phyloP scores from a whole-genome alignment of 2,329 filamentous ascomycete species.

The Rosellinia necatrix region DNA sequence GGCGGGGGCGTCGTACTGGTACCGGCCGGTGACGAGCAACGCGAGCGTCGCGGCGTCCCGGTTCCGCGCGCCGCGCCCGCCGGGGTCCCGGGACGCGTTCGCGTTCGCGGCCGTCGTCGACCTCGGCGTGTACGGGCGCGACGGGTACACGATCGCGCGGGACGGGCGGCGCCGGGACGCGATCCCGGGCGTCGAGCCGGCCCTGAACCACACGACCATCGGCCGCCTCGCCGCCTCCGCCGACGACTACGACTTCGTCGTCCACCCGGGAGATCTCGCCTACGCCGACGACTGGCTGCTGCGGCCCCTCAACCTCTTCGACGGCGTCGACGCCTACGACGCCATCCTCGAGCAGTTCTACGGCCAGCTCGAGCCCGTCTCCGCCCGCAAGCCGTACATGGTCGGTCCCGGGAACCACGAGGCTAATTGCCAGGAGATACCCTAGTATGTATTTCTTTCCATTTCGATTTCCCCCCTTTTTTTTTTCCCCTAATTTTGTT shows the following conservation, averaged over 20 bases:
- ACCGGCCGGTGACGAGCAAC: conserved; percentile 62
- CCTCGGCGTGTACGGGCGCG: conserved; percentile 57
- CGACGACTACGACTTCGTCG: conserved; percentile 59
- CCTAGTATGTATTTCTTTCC: conserved; percentile 32
- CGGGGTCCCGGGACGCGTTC: conserved; percentile 61
- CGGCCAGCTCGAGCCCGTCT: conserved; percentile 57
- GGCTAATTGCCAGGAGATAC: conserved; percentile 54
- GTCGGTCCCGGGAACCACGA: conserved; percentile 64
- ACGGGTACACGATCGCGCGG: conserved; percentile 58
- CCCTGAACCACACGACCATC: conserved; percentile 64
- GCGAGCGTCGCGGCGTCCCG: conserved; percentile 56
- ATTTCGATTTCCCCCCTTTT: no score
- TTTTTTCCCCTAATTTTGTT: neutral
- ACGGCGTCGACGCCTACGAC: conserved; percentile 57
- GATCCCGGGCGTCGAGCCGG: conserved; percentile 54
- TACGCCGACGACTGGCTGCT: conserved; percentile 64
- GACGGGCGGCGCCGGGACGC: conserved; percentile 48
- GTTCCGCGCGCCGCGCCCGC: conserved; percentile 57
- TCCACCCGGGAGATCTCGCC: conserved; percentile 60
- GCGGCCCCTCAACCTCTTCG: conserved; percentile 50
- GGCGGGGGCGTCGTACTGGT: conserved; percentile 63
- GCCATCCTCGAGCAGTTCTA: conserved; percentile 63
- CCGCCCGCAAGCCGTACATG: conserved; percentile 61
- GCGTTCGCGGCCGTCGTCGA: conserved; percentile 58
- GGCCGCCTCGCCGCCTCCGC: conserved; percentile 54